These are phyloP conservation scores for Postia placenta DNA, from an alignment of 768 basidiomycete species.

Conservation along the genomic window DNA sequence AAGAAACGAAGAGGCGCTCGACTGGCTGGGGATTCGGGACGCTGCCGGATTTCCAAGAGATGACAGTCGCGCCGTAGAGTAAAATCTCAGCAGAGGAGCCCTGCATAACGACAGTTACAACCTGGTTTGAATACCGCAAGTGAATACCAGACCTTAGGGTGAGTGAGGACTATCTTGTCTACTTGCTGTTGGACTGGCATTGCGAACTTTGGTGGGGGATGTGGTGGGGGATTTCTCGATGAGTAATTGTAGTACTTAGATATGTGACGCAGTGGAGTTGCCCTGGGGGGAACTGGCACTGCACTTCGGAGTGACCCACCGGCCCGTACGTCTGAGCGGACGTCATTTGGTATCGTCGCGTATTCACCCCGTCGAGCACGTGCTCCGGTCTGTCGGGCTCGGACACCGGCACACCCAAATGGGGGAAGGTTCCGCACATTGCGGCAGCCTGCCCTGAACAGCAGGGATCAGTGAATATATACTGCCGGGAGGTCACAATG, in stretches of 20 bases:
- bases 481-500: not conserved
- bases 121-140: not conserved
- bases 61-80: constrained; percentile 80
- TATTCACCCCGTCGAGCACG: too few relatives aligned
- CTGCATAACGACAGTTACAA: constrained; percentile 27
- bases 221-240: too few relatives aligned
- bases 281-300: not conserved
- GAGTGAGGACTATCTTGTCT: constrained; percentile 44
- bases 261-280: too few relatives aligned
- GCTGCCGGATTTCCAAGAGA: constrained; percentile 72
- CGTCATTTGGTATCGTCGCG: too few relatives aligned
- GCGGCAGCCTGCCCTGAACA: constrained; percentile 13
- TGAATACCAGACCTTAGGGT: constrained; percentile 47
- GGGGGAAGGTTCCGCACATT: not conserved
- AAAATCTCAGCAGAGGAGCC: constrained; percentile 63
- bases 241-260: too few relatives aligned
- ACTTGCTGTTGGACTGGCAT: constrained; percentile 54
- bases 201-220: not conserved
- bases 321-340: not conserved
- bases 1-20: constrained; percentile 80
- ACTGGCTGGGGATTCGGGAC: constrained; percentile 27
- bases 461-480: not conserved
- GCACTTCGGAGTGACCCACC: constrained; percentile 1
- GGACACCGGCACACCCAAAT: too few relatives aligned
- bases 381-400: too few relatives aligned